Base-by-base conservation (phyloP, 2,329 filamentous ascomycete genomes). In the Seiridium cupressi region DNA sequence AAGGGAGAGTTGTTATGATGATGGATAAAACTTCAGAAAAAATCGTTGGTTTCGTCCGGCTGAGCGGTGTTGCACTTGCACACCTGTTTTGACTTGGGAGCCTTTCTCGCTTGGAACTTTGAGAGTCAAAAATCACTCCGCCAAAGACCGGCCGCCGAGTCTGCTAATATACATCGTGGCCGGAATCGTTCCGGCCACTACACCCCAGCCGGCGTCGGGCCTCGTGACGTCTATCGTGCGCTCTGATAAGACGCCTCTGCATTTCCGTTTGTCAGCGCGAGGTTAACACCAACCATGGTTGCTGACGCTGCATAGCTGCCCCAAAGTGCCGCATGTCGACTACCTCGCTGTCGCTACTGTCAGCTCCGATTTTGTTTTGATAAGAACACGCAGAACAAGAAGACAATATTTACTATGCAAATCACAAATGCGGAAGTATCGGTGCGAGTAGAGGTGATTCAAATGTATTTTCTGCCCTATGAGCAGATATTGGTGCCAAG, bases 161-260 rank as follows among this genome's bases (percentile, higher is more conserved):
- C 53, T 57, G 64, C 59, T 65, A 57, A 68, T 69, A 72, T 70
- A 71, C 59, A 51, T 65, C 63, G 67, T 69, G 71, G 71, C 72
- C 72, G 71, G 72, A 74, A 74, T 59, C 4, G 36, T 71, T 73
- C 71, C 72, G 71, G 68, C 69, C 68, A 62, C 61, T 60, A 65
- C 63, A 61, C 60, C 60, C 55, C 36, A 18, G 10, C 46, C 55
- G 55, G 40, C 44, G 31, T 47, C 44, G 42, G 53, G n/a, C 53
- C 44, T 34, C 55, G 55, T 55, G 51, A 55, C 51, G 51, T 55
- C 4, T 44, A 18, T 48, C 46, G n/a, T 55, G 18, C 51, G 18
- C 38, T 11, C 51, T 44, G 38, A 44, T 44, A 55, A 53, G 49
- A 18, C 11, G 34, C 18, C 18, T 55, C 51, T 10, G 18, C 51